A percentile compares a stretch with the other conserved stretches of the same genome.
Evolutionary conservation across 2,329 filamentous ascomycete species (phyloP).

Genomic region (Aureobasidium sp.): DNA sequence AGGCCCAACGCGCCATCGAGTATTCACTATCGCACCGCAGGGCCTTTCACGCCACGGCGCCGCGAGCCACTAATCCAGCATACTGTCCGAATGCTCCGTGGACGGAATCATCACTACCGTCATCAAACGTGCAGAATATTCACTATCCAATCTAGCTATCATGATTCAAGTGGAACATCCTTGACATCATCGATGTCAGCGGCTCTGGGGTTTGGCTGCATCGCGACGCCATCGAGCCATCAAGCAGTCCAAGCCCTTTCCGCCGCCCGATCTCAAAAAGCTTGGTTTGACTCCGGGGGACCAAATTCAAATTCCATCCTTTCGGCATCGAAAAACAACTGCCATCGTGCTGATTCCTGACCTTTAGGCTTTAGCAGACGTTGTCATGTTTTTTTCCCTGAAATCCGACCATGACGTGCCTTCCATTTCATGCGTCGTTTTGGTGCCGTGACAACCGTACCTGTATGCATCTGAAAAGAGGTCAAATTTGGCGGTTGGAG

Average conservation of each 20-base stretch:
- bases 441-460: not conserved
- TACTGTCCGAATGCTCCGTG: not conserved
- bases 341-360: not conserved
- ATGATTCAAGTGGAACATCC: not conserved
- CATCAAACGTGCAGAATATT: not conserved
- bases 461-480: constrained; percentile 3
- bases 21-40: not conserved
- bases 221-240: not conserved
- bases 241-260: constrained; percentile 13
- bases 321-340: constrained; percentile 4
- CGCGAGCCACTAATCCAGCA: not conserved
- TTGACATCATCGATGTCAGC: not conserved
- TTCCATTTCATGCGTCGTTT: not conserved
- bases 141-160: not conserved
- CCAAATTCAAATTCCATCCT: not conserved
- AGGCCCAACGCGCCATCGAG: not conserved
- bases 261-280: not conserved
- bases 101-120: not conserved
- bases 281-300: not conserved
- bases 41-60: not conserved
- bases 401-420: not conserved
- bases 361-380: not conserved
- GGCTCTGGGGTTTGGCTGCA: not conserved
- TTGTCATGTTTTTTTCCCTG: not conserved
- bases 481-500: not conserved